These are phyloP conservation scores for Ceratocystis harringtonii DNA, from an alignment of 2,329 filamentous ascomycete species.

Conservation along the genomic window DNA sequence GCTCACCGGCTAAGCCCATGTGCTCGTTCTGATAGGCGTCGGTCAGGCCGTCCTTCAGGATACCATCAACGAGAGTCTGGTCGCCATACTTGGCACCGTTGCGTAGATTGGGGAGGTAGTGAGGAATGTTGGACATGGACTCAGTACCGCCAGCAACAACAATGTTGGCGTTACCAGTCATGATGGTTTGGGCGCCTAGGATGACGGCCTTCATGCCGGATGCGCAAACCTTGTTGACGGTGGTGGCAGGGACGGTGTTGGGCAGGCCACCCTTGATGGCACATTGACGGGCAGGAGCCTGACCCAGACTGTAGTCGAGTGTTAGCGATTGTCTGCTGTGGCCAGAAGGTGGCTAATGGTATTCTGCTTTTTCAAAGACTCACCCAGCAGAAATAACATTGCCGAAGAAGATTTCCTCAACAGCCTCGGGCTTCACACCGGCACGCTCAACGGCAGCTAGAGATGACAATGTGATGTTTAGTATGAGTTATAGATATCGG, in stretches of 20 bases:
- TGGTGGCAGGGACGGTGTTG: constrained; percentile 69
- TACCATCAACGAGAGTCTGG: constrained; percentile 73
- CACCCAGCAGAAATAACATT: constrained; percentile 96
- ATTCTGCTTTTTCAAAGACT: constrained; percentile 19
- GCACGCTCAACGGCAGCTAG: constrained; percentile 68
- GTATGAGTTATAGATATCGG: constrained; percentile 10
- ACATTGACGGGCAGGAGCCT: constrained; percentile 91
- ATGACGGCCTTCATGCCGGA: constrained; percentile 90
- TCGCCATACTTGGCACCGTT: constrained; percentile 88
- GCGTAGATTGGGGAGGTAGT: constrained; percentile 83
- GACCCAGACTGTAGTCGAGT: constrained; percentile 53
- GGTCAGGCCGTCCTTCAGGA: constrained; percentile 86
- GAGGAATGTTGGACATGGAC: constrained; percentile 95
- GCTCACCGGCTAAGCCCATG: constrained; percentile 88
- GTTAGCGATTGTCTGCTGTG: constrained; percentile 17
- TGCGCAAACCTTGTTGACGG: constrained; percentile 98
- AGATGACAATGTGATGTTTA: constrained; percentile 16
- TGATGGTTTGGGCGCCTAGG: constrained; percentile 89
- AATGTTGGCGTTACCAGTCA: constrained; percentile 84
- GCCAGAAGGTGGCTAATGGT: constrained; percentile 8
- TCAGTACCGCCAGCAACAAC: constrained; percentile 90
- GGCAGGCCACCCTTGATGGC: constrained; percentile 76
- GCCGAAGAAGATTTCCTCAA: constrained; percentile 95
- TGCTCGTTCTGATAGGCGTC: constrained; percentile 94
- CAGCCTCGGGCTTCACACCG: constrained; percentile 71